Evolutionary conservation across 768 basidiomycete species (phyloP), one percentile per base, ranked within the genome.

Genomic region (Cytidiella melzeri): DNA sequence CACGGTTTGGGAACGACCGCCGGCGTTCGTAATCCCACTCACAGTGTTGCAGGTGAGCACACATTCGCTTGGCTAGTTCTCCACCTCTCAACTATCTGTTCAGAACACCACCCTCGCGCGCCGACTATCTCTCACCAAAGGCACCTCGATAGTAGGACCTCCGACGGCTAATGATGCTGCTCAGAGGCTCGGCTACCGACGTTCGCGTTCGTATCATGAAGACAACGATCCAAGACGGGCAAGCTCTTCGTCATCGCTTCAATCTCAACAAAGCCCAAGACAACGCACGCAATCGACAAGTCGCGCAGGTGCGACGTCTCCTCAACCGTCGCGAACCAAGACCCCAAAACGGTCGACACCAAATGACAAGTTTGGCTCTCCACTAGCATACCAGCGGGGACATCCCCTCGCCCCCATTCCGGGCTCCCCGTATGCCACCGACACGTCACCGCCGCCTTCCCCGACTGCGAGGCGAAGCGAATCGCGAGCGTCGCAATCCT

Each of bases 1-100:
- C 58, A 95, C 93, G 1, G 85, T 90, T 28, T 97, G 93, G 93
- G 90, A 90, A 51, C 78, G 86, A n/a, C 93, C 93, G 12, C 67
- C 74, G 20, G 87, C 83, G 27, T 93, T 96, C 63, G 86, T 97
- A 25, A 95, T 97, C 53, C 93, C 93, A 28, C 71, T 97, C 45
- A 85, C 84, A 11, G 79, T 92, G 56, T 81, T 95, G 15, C 92
- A 95, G 75, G 90, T 82, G 58, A 41, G 25, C n/a, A n/a, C n/a
- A n/a, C n/a, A n/a, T n/a, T 39, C 23, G 18, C 52, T 26, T 27
- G 24, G 4, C 25, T 37, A 24, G 1, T 40, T 11, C 10, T 23
- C 24, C 11, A 15, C 18, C 7, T 6, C 47, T 39, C 46, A 55
- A 36, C 34, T 42, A 30, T 43, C 28, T 45, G 19, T 47, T 3